phyloP scores from a whole-genome alignment of 2,329 filamentous ascomycete species.

The Ophiocordyceps australis region DNA sequence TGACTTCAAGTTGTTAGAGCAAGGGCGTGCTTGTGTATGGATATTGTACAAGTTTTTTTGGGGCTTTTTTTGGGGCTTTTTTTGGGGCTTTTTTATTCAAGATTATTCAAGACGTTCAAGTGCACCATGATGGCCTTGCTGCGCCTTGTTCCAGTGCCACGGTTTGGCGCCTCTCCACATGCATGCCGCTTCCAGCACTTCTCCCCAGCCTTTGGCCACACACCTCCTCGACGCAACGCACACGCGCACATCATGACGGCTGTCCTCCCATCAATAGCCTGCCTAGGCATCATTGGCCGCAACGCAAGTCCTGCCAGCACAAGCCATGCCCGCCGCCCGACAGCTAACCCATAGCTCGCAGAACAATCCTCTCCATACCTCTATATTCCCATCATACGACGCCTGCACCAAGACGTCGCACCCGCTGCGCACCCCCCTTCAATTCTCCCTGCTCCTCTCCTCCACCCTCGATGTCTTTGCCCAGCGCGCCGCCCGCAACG shows the following conservation, averaged over 20 bases:
- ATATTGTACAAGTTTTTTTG: too few relatives aligned
- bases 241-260: conserved; percentile 32
- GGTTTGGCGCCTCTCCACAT: too few relatives aligned
- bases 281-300: conserved; percentile 84
- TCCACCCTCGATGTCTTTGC: conserved; percentile 90
- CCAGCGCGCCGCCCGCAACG: conserved; percentile 57
- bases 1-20: too few relatives aligned
- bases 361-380: conserved; percentile 93
- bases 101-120: too few relatives aligned
- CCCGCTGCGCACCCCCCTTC: conserved; percentile 54
- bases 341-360: conserved; percentile 22
- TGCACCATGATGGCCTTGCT: too few relatives aligned
- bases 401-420: conserved; percentile 29
- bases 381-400: conserved; percentile 66
- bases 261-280: conserved; percentile 66
- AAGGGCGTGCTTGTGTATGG: too few relatives aligned
- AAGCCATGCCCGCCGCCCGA: neutral
- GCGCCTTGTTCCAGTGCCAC: too few relatives aligned
- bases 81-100: too few relatives aligned
- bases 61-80: too few relatives aligned
- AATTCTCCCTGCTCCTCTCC: conserved; percentile 83
- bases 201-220: conserved; percentile 2
- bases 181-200: too few relatives aligned
- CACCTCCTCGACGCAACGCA: neutral
- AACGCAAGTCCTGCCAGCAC: conserved; percentile 38